Conservation (phyloP, 345 rosid species). For the Hibiscus tridactylites region DNA sequence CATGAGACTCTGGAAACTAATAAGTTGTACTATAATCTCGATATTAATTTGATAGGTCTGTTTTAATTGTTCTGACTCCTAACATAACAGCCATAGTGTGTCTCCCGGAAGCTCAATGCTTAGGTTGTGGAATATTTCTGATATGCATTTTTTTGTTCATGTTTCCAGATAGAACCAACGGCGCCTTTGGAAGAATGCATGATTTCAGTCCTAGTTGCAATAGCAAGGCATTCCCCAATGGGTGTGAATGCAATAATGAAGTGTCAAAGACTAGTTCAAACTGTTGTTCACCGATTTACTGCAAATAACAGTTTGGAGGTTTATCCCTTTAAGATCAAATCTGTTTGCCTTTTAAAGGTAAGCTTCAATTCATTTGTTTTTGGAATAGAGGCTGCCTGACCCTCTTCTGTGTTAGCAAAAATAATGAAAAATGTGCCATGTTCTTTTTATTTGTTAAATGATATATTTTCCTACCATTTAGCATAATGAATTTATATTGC, state of each 20-base stretch:
- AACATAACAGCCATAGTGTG: neutral
- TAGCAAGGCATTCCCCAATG: conserved; percentile 87
- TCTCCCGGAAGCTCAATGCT: neutral
- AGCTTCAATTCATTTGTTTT: neutral
- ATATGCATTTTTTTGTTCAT: neutral
- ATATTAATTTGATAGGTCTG: neutral
- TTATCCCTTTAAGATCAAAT: conserved; percentile 49
- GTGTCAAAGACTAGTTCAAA: conserved; percentile 61
- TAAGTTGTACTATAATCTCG: neutral
- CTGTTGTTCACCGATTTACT: conserved; percentile 52
- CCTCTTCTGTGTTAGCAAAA: neutral
- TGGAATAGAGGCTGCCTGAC: neutral
- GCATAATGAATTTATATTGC: conserved; percentile 3
- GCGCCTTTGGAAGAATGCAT: conserved; percentile 51
- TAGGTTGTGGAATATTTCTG: conserved; percentile 5
- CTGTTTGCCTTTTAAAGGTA: conserved; percentile 70
- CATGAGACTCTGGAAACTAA: neutral
- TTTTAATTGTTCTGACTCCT: neutral
- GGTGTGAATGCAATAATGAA: conserved; percentile 64
- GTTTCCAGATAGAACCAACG: conserved; percentile 50
- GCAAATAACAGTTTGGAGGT: conserved; percentile 30
- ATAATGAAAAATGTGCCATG: neutral
- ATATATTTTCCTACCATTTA: conserved; percentile 2
- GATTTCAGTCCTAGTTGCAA: conserved; percentile 52
- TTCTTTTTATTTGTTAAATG: neutral